Evolutionary conservation across 2,329 filamentous ascomycete genomes (phyloP), one percentile per base, ranked within the genome.

Genomic region (Alternaria ethzedia): DNA sequence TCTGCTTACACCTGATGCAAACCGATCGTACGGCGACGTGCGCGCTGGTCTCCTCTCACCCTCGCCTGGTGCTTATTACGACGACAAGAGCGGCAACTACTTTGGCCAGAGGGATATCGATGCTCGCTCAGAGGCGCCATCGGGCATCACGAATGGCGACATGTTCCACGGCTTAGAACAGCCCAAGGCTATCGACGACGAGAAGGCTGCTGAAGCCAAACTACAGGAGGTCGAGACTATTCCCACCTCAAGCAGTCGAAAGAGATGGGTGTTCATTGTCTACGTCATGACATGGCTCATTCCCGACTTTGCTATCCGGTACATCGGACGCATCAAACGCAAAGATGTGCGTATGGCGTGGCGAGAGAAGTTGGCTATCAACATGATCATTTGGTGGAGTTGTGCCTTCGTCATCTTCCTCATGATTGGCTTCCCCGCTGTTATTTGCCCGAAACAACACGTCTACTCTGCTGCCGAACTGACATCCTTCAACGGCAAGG

Each of bases 161-260:
- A 97, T 99, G 95, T 99, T 99, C 86, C 93, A 94, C 75, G 97
- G 97, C 74, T 86, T 98, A 8, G 95, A 98, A 71, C 97, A 95
- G 7, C 89, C 93, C 67, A 92, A 96, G 78, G 92, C 97, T 77
- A 93, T 99, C 88, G 93, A 95, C 0, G 95, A 95, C 0, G 95
- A 98, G 81, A 95, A 97, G 70, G 93, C 93, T 65, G 97, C 97
- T 69, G 93, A 97, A 70, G 93, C 95, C 80, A 89, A 92, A 15
- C 88, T 97, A 82, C 89, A 92, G 63, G 95, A 97, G 80, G 92
- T 99, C 3, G 96, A 99, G 68, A 92, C 94, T 74, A 88, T 90
- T 67, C 88, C 88, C 49, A 88, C 92, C 64, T 95, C 92, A 54
- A 84, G 89, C 6, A 92, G 89, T 72, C 92, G 96, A 66, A 97